Base-by-base conservation (phyloP, 2,329 filamentous ascomycete genomes). In the Scedosporium boydii region DNA sequence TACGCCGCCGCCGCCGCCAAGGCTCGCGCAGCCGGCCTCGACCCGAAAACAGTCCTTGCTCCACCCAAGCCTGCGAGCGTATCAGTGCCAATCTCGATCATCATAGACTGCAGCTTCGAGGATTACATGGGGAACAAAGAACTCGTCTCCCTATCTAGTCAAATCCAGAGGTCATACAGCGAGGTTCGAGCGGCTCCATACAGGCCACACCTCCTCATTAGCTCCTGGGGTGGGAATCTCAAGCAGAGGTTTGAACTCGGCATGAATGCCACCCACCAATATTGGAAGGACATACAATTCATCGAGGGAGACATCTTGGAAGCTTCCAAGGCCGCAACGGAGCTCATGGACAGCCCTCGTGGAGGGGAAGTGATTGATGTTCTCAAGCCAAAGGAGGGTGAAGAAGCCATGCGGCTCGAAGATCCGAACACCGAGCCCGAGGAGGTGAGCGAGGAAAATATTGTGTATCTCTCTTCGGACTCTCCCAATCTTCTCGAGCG, bases 51-150 rank as follows among this genome's bases (percentile, higher is more conserved):
- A 6, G 69, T 73, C 2, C 65, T 74, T 14, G 65, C 68, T 14
- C 67, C 73, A 53, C 71, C 71, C 62, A 76, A 72, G 65, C 71
- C 70, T 57, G 69, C 69, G 66, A 69, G 75, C 53, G 77, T 80
- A 58, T 83, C 86, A 62, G 82, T 96, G 0, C 92, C 93, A 1
- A 77, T 98, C 23, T 85, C 90, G 0, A 78, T 99, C 67, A 80
- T 99, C 64, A 78, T 99, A 65, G 95, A 99, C 77, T 98, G 93
- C 75, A 87, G 90, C 67, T 99, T 96, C 72, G 93, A 99, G 73
- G 80, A 89, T 51, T 83, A 93, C 70, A 99, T 99, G 95, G 82
- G 81, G 59, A 89, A 93, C 44, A 88, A 89, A 68, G 95, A 99
- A 75, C 80, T 90, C 34, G 87, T 93, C 62, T 96, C 91, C 4